phyloP scores from a whole-genome alignment of 805 yeast genomes.

The Metschnikowia cubensis region DNA sequence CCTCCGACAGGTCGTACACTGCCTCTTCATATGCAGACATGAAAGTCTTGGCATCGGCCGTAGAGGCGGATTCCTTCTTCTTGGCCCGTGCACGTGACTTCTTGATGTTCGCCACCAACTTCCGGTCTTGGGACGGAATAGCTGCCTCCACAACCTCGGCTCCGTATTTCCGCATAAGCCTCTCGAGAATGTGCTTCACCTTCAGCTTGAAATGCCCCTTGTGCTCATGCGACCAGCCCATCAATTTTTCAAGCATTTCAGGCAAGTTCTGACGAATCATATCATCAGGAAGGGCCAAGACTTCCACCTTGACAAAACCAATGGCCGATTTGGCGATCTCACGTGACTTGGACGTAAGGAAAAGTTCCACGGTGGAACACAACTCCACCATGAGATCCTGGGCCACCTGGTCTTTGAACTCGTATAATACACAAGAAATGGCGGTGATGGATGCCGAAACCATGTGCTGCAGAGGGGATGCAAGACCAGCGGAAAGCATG shows the following conservation, averaged over 20 bases:
- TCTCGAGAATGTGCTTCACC: slow-evolving; percentile 88
- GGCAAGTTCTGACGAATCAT: slow-evolving; percentile 62
- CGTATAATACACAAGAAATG: slow-evolving; percentile 78
- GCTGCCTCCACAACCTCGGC: slow-evolving; percentile 72
- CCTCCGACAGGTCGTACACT: slow-evolving; percentile 59
- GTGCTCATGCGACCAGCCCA: slow-evolving; percentile 95
- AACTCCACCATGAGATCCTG: slow-evolving; percentile 64
- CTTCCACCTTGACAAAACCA: slow-evolving; percentile 90
- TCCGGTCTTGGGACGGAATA: slow-evolving; percentile 88
- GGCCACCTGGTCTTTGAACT: slow-evolving; percentile 67
- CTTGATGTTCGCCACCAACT: slow-evolving; percentile 77
- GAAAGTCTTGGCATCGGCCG: slow-evolving; percentile 48
- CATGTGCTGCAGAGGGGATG: slow-evolving; percentile 92
- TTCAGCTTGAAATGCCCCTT: slow-evolving; percentile 91
- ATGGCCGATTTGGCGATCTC: slow-evolving; percentile 93
- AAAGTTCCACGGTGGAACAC: slow-evolving; percentile 81
- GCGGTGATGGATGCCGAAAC: slow-evolving; percentile 91
- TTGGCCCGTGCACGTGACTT: slow-evolving; percentile 82
- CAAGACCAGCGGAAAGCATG: slow-evolving; percentile 93
- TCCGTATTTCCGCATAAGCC: slow-evolving; percentile 89
- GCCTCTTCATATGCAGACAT: slow-evolving; percentile 93
- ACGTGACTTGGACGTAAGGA: slow-evolving; percentile 83
- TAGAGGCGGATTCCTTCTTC: slow-evolving; percentile 55
- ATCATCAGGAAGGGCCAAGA: slow-evolving; percentile 76
- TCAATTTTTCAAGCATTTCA: slow-evolving; percentile 63